Percentiles rank a stretch among this genome's conserved stretches.
phyloP scores from a whole-genome alignment of 2,329 filamentous ascomycete genomes.

The Dactylellina sp. region DNA sequence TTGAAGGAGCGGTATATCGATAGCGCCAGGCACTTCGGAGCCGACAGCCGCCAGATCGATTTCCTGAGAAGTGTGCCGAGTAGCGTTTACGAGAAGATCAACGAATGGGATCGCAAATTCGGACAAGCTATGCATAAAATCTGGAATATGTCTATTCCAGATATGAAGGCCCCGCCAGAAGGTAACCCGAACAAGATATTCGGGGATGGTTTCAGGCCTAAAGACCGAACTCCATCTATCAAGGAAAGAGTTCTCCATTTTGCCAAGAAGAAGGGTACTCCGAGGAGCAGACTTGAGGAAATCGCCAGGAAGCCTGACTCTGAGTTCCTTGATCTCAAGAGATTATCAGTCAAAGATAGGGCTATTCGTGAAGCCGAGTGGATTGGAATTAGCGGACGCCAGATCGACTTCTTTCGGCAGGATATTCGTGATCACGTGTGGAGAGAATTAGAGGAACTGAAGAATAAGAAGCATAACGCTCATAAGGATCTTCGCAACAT shows the following conservation, averaged over 20 bases:
- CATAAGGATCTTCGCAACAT: conserved; percentile 8
- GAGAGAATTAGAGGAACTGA: conserved; percentile 15
- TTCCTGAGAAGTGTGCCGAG: conserved; percentile 6
- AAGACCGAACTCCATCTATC: background rate
- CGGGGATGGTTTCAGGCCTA: background rate
- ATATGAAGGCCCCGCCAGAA: conserved; percentile 9
- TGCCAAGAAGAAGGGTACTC: conserved; percentile 5
- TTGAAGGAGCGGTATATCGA: conserved; percentile 9
- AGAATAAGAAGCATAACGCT: background rate
- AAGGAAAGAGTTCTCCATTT: conserved; percentile 11
- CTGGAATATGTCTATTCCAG: conserved; percentile 10
- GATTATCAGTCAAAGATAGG: conserved; percentile 1
- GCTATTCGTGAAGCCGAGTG: conserved; percentile 17
- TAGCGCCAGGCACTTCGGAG: conserved; percentile 4
- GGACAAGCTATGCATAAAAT: conserved; percentile 22
- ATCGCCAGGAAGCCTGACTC: conserved; percentile 6
- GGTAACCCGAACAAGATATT: background rate
- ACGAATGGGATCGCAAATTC: conserved; percentile 4
- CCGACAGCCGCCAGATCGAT: conserved; percentile 4
- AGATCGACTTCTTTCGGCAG: conserved; percentile 10
- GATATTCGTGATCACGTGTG: conserved; percentile 24
- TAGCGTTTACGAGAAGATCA: conserved; percentile 10
- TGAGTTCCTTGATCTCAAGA: conserved; percentile 12
- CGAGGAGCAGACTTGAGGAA: background rate
- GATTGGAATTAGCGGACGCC: background rate